Evolutionary conservation across 2,329 filamentous ascomycete species (phyloP), one percentile per base, ranked within the genome.

Genomic region (Sporothrix euskadiensis): DNA sequence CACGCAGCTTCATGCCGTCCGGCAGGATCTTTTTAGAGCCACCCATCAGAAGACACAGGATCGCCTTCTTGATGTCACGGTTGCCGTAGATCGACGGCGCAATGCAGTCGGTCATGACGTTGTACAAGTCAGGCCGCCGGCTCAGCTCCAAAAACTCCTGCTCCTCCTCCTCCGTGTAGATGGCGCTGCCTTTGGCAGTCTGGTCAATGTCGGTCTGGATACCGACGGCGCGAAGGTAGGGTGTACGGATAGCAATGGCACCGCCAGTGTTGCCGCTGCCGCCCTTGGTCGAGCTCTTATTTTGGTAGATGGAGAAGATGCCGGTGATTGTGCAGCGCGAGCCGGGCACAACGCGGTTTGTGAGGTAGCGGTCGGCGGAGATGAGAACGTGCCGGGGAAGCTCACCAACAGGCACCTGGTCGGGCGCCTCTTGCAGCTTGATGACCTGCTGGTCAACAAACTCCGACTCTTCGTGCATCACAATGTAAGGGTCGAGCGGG

Each of bases 391-490:
- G 96, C 57, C 96, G 88, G 3, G 96, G 96, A 69, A 99, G 85
- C 83, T 99, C 96, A 84, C 96, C 96, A 1, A 99, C 96, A 0
- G 96, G 96, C 0, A 99, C 96, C 82, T 98, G 94, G 79, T 99
- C 96, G 1, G 96, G 96, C 0, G 95, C 96, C 83, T 99, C 96
- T 81, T 99, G 96, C 22, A 99, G 89, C 82, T 99, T 99, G 81
- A 99, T 92, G 74, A 99, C 93, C 82, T 99, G 96, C 82, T 99
- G 96, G 79, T 99, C 96, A 78, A 98, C 94, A 80, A 99, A 99
- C 76, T 90, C 89, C 52, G 93, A 97, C 81, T 92, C 94, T 82
- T 99, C 96, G 80, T 99, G 96, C 74, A 96, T 88, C 73, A 99
- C 94, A 79, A 96, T 97, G 83, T 98, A 99, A 19, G 96, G 96